Conservation (phyloP, 148 eudicot species). For the Bassia scoparia region DNA sequence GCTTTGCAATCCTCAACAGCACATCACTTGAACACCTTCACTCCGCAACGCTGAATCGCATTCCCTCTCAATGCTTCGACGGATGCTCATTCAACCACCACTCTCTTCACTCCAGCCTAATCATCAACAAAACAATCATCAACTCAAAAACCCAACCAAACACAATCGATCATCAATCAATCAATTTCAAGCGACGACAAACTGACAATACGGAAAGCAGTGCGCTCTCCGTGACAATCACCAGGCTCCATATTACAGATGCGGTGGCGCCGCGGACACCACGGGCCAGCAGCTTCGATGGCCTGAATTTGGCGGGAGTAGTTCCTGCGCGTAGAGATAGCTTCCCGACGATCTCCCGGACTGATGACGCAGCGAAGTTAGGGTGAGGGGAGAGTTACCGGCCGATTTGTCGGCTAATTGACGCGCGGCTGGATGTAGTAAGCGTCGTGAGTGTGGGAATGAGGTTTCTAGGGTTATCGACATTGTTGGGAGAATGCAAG, state of each 20-base stretch:
- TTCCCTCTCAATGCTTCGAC: conserved; percentile 71
- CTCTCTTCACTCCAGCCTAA: conserved; percentile 89
- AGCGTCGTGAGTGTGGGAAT: conserved; percentile 53
- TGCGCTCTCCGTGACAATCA: conserved; percentile 66
- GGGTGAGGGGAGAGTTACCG: conserved; percentile 90
- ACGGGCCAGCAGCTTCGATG: conserved; percentile 58
- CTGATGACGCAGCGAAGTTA: conserved; percentile 80
- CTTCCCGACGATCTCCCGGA: conserved; percentile 64
- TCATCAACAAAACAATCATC: conserved; percentile 5
- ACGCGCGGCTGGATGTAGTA: conserved; percentile 71
- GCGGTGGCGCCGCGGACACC: conserved; percentile 68
- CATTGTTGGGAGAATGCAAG: conserved; percentile 27
- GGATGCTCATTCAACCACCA: conserved; percentile 85
- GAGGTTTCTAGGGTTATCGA: not conserved
- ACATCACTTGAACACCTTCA: conserved; percentile 85
- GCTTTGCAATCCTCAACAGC: conserved; percentile 77
- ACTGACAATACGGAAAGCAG: conserved; percentile 70
- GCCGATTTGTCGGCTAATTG: conserved; percentile 81
- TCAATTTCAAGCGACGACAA: conserved; percentile 2
- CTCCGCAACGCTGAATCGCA: conserved; percentile 73
- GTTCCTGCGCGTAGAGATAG: conserved; percentile 84
- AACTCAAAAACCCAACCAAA: not conserved
- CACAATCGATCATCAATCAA: no score
- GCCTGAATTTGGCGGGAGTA: conserved; percentile 85
- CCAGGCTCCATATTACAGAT: conserved; percentile 87